Evolutionary conservation across 2,329 filamentous ascomycete species (phyloP).

Genomic region (Aspergillus sergii): DNA sequence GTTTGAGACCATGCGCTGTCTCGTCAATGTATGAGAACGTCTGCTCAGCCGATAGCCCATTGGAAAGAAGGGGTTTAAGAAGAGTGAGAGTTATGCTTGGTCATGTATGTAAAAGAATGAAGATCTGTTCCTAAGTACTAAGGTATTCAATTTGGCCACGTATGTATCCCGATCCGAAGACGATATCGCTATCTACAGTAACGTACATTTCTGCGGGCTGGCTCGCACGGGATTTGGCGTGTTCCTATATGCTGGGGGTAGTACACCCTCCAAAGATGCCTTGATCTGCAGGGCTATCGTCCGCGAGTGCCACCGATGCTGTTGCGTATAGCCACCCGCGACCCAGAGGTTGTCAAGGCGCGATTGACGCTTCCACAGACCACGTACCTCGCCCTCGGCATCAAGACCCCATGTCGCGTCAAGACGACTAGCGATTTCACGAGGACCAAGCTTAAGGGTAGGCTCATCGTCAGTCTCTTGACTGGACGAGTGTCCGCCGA

Average conservation of each 20-base stretch:
- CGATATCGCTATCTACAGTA: neutral
- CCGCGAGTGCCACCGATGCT: conserved; percentile 45
- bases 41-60: no score
- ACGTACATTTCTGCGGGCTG: neutral
- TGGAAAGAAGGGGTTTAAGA: no score
- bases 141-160: neutral
- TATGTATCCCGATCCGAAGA: neutral
- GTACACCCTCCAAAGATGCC: conserved; percentile 29
- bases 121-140: neutral
- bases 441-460: conserved; percentile 21
- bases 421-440: conserved; percentile 42
- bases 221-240: conserved; percentile 4
- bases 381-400: conserved; percentile 46
- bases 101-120: no score
- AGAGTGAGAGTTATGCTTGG: no score
- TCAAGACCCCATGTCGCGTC: conserved; percentile 49
- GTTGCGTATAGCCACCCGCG: conserved; percentile 48
- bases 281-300: conserved; percentile 53
- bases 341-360: conserved; percentile 43
- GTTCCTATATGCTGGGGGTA: conserved; percentile 38
- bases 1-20: no score
- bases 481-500: conserved; percentile 22
- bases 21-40: no score
- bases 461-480: neutral
- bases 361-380: conserved; percentile 41